phyloP scores from a whole-genome alignment of 1,139 yeast genomes.

The Debaryomyces sp. region DNA sequence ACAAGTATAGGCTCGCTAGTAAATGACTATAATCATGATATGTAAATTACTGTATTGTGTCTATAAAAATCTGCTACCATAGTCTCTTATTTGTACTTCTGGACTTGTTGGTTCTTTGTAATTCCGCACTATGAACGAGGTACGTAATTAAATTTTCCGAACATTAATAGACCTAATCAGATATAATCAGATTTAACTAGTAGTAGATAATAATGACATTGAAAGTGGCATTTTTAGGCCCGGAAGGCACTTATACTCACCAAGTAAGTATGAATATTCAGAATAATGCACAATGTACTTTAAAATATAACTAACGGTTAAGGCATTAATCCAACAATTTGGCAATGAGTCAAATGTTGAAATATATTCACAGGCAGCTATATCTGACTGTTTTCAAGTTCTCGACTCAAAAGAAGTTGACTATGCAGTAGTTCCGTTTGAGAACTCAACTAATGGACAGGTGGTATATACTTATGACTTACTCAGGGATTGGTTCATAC shows the following conservation, averaged over 20 bases:
- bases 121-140: not conserved
- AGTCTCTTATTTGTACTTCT: not conserved
- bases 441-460: slow-evolving; percentile 93
- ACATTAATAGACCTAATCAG: not conserved
- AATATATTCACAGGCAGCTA: slow-evolving; percentile 49
- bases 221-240: slow-evolving; percentile 78
- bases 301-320: slow-evolving; percentile 14
- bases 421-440: slow-evolving; percentile 86
- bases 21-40: not conserved
- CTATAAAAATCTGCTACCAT: not conserved
- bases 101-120: not conserved
- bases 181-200: not conserved
- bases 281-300: not conserved
- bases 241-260: slow-evolving; percentile 88
- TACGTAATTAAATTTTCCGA: not conserved
- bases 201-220: slow-evolving; percentile 15
- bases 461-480: slow-evolving; percentile 85
- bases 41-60: not conserved
- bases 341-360: slow-evolving; percentile 40
- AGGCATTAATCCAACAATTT: slow-evolving; percentile 83
- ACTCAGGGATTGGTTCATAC: slow-evolving; percentile 63
- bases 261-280: slow-evolving; percentile 52
- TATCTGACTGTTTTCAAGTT: slow-evolving; percentile 65
- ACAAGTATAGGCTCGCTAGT: not conserved
- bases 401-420: slow-evolving; percentile 53